Conservation (phyloP, 164 flowering plant genomes). For the Kalanchoe fedtschenkoi region DNA sequence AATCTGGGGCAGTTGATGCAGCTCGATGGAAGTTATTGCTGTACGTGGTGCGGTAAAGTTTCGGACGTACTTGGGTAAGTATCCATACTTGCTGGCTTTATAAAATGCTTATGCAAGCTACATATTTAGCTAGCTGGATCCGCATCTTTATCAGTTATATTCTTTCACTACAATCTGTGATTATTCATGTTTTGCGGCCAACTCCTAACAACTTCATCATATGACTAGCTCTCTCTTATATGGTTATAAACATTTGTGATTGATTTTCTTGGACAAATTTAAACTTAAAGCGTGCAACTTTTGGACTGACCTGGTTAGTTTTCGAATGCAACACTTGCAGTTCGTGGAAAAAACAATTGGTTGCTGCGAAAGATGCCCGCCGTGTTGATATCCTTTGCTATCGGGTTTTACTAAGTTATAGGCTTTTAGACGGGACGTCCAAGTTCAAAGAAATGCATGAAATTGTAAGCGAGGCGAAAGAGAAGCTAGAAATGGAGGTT, state of each 20-base stretch:
- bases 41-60: conserved; percentile 96
- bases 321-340: conserved; percentile 22
- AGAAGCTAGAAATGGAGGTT: conserved; percentile 79
- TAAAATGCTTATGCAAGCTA: neutral
- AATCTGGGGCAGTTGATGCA: conserved; percentile 88
- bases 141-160: too few species aligned
- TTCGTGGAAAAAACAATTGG: conserved; percentile 85
- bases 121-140: neutral
- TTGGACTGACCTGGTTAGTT: neutral
- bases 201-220: too few species aligned
- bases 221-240: too few species aligned
- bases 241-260: too few species aligned
- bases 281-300: too few species aligned
- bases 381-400: conserved; percentile 82
- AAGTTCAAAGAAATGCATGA: conserved; percentile 66
- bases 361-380: conserved; percentile 82
- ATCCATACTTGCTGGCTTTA: conserved; percentile 5
- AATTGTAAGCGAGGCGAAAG: conserved; percentile 57
- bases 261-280: too few species aligned
- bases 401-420: conserved; percentile 74
- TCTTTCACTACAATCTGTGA: too few species aligned
- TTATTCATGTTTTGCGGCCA: too few species aligned
- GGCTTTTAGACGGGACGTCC: conserved; percentile 83
- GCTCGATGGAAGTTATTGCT: conserved; percentile 95
- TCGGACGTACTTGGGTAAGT: conserved; percentile 89